Conservation (phyloP, 2,329 filamentous ascomycete species). For the Phaeophleospora eucalypticola region DNA sequence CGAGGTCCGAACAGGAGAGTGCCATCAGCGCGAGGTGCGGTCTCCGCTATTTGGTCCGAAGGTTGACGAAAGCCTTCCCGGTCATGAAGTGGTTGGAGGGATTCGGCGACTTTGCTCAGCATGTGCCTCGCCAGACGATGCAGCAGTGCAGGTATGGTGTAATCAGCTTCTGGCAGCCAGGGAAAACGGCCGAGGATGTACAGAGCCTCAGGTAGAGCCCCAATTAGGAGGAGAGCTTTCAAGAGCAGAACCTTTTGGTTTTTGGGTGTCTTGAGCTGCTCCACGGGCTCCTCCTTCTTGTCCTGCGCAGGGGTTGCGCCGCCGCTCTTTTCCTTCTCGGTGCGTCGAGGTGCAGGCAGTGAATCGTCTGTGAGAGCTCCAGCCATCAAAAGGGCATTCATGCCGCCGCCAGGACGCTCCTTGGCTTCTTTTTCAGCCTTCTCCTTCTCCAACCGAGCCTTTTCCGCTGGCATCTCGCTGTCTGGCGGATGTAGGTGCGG, state of each 20-base stretch:
- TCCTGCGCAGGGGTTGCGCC: conserved; percentile 40
- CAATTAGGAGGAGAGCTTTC: conserved; percentile 81
- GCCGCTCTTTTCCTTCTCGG: conserved; percentile 44
- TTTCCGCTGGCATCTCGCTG: conserved; percentile 72
- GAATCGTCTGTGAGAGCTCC: conserved; percentile 84
- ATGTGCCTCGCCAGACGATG: conserved; percentile 83
- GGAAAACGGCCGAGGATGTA: conserved; percentile 90
- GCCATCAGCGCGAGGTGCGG: conserved; percentile 65
- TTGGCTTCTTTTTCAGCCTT: conserved; percentile 72
- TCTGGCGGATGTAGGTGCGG: conserved; percentile 86
- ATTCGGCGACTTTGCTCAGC: conserved; percentile 67
- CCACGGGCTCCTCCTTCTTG: conserved; percentile 44
- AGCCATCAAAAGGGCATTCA: conserved; percentile 83
- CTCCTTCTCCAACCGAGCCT: conserved; percentile 66
- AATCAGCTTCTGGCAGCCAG: conserved; percentile 82
- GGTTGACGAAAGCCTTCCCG: conserved; percentile 42
- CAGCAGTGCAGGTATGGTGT: conserved; percentile 74
- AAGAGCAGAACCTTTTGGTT: conserved; percentile 87
- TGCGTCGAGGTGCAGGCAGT: conserved; percentile 43
- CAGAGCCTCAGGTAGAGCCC: conserved; percentile 85
- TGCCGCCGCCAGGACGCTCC: conserved; percentile 62
- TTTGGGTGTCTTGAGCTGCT: conserved; percentile 63
- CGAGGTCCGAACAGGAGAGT: conserved; percentile 50
- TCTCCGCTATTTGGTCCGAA: conserved; percentile 56
- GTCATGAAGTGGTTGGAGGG: conserved; percentile 46